phyloP scores from a whole-genome alignment of 768 basidiomycete species.

The Galerina sulciceps region DNA sequence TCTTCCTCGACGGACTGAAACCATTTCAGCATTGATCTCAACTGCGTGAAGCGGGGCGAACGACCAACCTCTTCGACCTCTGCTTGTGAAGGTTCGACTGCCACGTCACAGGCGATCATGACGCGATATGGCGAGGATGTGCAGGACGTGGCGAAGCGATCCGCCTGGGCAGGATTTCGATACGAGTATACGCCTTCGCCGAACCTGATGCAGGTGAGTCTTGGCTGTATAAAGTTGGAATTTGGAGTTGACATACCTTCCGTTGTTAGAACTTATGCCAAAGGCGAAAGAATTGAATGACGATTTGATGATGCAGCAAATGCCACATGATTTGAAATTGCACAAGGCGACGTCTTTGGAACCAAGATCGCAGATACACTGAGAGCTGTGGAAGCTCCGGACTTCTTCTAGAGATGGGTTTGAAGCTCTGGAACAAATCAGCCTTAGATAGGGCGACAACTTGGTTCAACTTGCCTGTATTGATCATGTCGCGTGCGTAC shows the following conservation, averaged over 20 bases:
- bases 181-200: conserved; percentile 70
- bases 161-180: conserved; percentile 59
- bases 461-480: conserved; percentile 44
- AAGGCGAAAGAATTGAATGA: conserved; percentile 63
- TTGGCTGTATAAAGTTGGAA: background rate
- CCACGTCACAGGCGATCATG: conserved; percentile 62
- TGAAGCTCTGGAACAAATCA: conserved; percentile 32
- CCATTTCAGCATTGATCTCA: conserved; percentile 4
- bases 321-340: conserved; percentile 65
- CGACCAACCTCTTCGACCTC: conserved; percentile 31
- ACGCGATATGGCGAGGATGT: conserved; percentile 69
- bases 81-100: conserved; percentile 41
- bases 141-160: conserved; percentile 67
- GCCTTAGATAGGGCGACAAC: background rate
- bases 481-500: conserved; percentile 48
- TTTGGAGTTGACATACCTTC: conserved; percentile 46
- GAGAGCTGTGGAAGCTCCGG: conserved; percentile 64
- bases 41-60: conserved; percentile 2
- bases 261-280: conserved; percentile 52
- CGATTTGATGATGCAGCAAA: conserved; percentile 63
- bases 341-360: conserved; percentile 54
- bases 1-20: conserved; percentile 50
- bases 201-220: conserved; percentile 34
- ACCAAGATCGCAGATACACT: conserved; percentile 73
- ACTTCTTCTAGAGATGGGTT: conserved; percentile 47